Conservation (phyloP, 345 rosid species). For the Geranium rotundifolium region DNA sequence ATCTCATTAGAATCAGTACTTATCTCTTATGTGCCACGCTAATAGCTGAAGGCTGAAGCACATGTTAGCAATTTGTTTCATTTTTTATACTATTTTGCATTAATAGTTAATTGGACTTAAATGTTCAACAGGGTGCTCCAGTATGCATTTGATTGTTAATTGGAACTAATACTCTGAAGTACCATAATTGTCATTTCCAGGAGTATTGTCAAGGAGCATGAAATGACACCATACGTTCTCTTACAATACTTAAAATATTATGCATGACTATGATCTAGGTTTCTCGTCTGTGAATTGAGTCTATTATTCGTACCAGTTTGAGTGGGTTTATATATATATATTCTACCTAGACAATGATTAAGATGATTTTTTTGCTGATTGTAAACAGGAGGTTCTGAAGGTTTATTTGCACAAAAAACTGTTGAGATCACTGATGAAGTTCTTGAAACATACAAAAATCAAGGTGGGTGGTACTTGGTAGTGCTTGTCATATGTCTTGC, state of each 20-base stretch:
- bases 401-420: slow-evolving; percentile 88
- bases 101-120: background rate
- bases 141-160: background rate
- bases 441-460: slow-evolving; percentile 84
- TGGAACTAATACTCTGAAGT: background rate
- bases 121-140: background rate
- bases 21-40: too few relatives aligned
- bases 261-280: background rate
- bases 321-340: background rate
- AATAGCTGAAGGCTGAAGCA: too few relatives aligned
- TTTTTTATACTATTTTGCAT: background rate
- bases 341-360: background rate
- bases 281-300: too few relatives aligned
- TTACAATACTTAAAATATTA: too few relatives aligned
- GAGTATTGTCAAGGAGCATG: background rate
- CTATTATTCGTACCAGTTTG: background rate
- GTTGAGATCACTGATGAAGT: slow-evolving; percentile 72
- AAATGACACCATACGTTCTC: background rate
- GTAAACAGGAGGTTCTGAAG: slow-evolving; percentile 86
- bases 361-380: background rate
- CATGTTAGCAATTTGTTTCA: too few relatives aligned
- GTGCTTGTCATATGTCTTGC: slow-evolving; percentile 2
- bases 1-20: too few relatives aligned
- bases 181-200: background rate
- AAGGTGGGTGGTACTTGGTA: slow-evolving; percentile 37